Conservation (phyloP, 2,329 filamentous ascomycete genomes). For the Geoglossum cookeanum region DNA sequence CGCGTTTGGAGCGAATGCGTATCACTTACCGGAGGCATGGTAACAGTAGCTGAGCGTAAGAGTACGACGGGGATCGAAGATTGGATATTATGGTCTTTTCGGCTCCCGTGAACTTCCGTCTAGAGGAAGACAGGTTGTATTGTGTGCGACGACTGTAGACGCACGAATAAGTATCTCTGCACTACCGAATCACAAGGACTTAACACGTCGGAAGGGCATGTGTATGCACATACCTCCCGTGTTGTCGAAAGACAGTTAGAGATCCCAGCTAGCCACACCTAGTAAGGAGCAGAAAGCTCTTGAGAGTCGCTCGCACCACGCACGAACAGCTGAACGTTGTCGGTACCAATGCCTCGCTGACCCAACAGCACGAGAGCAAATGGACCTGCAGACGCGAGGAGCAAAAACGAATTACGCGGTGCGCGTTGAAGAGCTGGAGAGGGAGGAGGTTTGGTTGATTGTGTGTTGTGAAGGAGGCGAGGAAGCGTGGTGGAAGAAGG, state of each 20-base stretch:
- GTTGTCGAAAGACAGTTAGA: background rate
- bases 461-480: background rate
- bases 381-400: background rate
- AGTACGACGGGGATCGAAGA: slow-evolving; percentile 10
- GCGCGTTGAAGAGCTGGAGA: background rate
- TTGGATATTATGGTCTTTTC: slow-evolving; percentile 9
- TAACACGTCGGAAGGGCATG: background rate
- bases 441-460: background rate
- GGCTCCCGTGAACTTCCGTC: background rate
- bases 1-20: slow-evolving; percentile 5
- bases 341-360: background rate
- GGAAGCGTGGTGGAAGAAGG: slow-evolving; percentile 1
- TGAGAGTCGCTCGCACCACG: background rate
- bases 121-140: background rate
- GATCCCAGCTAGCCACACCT: background rate
- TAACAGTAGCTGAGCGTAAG: slow-evolving; percentile 16
- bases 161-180: background rate
- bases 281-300: background rate
- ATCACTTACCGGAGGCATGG: slow-evolving; percentile 38
- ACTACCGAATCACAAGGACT: background rate
- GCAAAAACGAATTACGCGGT: background rate
- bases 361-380: background rate
- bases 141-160: background rate
- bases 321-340: background rate
- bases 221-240: background rate